Evolutionary conservation across 2,329 filamentous ascomycete species (phyloP).

Genomic region (Aureobasidium sp.): DNA sequence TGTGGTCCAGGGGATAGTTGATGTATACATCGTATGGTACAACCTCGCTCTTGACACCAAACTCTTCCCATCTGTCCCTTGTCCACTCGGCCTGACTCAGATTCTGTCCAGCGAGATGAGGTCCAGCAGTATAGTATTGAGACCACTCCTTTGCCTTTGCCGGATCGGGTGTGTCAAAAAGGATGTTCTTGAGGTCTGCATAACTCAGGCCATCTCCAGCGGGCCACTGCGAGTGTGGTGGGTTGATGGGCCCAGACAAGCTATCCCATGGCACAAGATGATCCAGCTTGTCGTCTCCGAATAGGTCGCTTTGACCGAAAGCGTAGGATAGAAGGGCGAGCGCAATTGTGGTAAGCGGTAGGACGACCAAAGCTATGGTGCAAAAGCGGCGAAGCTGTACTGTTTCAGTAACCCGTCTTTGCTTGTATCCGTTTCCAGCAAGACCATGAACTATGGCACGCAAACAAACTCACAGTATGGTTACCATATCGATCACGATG

Average conservation of each 20-base stretch:
- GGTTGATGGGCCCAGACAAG: slow-evolving; percentile 19
- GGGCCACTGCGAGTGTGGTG: slow-evolving; percentile 31
- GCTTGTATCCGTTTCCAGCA: background rate
- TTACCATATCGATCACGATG: slow-evolving; percentile 36
- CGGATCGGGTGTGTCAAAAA: slow-evolving; percentile 45
- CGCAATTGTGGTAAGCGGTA: slow-evolving; percentile 30
- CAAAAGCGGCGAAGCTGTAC: slow-evolving; percentile 52
- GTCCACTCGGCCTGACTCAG: slow-evolving; percentile 44
- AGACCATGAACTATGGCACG: background rate
- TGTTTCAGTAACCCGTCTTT: background rate
- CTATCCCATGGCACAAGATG: background rate
- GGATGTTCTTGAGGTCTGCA: slow-evolving; percentile 45
- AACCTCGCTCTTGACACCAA: slow-evolving; percentile 36
- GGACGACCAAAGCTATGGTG: slow-evolving; percentile 43
- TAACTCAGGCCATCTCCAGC: slow-evolving; percentile 40
- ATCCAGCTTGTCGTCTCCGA: slow-evolving; percentile 25
- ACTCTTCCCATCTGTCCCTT: slow-evolving; percentile 39
- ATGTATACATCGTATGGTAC: slow-evolving; percentile 43
- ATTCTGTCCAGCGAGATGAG: slow-evolving; percentile 44
- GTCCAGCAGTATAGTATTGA: slow-evolving; percentile 41
- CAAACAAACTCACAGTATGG: slow-evolving; percentile 32
- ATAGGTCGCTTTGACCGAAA: slow-evolving; percentile 23
- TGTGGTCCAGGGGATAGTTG: slow-evolving; percentile 42
- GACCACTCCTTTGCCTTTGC: slow-evolving; percentile 43
- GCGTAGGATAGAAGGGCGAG: slow-evolving; percentile 31